Base-by-base conservation (phyloP, 1,284 basidiomycete genomes). In the Acaromyces ingoldii region DNA sequence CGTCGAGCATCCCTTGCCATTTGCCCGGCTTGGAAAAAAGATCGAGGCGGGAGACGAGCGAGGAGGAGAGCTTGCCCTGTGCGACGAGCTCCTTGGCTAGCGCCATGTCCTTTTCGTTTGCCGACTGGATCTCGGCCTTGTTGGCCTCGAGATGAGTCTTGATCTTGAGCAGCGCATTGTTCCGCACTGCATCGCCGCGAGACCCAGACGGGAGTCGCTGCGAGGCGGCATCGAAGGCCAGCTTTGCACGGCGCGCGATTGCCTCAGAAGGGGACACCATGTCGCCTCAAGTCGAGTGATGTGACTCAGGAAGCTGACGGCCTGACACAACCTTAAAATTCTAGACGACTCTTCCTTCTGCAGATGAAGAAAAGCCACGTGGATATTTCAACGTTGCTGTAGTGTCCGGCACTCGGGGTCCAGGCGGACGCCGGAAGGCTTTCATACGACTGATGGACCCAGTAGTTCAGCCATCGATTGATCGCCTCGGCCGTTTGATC, bases 1-100 rank as follows among this genome's bases (percentile, higher is more conserved):
- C 93, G 59, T 90, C 84, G 4, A 98, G 80, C 87, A 97, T 93
- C 0, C 86, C 83, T 37, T 89, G 85, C 88, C 90, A 99, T 77
- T 98, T 98, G 63, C 90, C 89, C 11, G 85, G 81, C 30, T 76
- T 77, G 51, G 83, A 83, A 51, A 82, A 82, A 10, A 99, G 82
- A 74, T 97, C 91, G 17, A 99, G 80, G 11, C 95, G 84, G 42
- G 87, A 88, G 15, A 93, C 79, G 42, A 98, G 79, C 1, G 91
- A 84, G 1, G 80, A 77, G 0, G 90, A 87, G 77, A 98, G 89
- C 36, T 85, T 84, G 3, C 91, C 91, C 1, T 85, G 82, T 33
- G 83, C 82, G 7, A 91, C 90, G 53, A 91, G 86, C 5, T 71
- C 76, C 70, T 83, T 81, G 0, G 91, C 92, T 5, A 63, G 63